Percentiles rank a stretch among this genome's conserved stretches.
Evolutionary conservation across 768 basidiomycete genomes (phyloP).

Genomic region (Harrya chromipes): DNA sequence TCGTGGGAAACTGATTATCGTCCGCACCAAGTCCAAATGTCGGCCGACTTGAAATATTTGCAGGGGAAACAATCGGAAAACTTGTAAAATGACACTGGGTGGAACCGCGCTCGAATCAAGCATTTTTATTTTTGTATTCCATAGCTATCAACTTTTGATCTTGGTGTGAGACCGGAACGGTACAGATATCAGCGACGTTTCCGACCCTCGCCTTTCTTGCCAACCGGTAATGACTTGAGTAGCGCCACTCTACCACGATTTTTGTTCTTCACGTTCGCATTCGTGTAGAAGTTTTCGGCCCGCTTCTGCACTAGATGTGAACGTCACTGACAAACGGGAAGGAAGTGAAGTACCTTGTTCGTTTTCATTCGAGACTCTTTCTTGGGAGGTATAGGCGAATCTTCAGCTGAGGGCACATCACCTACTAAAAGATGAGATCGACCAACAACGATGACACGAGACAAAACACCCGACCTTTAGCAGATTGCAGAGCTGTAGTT

Average conservation of each 20-base stretch:
- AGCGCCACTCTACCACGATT: slow-evolving; percentile 63
- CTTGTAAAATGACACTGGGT: not conserved
- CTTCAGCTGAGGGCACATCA: slow-evolving; percentile 33
- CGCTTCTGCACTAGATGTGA: slow-evolving; percentile 58
- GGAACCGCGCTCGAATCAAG: slow-evolving; percentile 1
- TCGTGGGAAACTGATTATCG: slow-evolving; percentile 40
- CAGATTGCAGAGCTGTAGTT: slow-evolving; percentile 6
- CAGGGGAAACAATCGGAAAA: slow-evolving; percentile 9
- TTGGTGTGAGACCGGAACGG: slow-evolving; percentile 6
- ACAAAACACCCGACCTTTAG: slow-evolving; percentile 21
- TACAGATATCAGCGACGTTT: slow-evolving; percentile 32
- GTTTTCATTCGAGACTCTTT: slow-evolving; percentile 89
- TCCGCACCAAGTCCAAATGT: slow-evolving; percentile 14
- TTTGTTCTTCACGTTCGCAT: slow-evolving; percentile 85
- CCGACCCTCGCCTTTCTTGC: slow-evolving; percentile 45
- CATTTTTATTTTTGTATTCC: slow-evolving; percentile 13
- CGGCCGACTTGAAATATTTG: not conserved
- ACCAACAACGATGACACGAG: not conserved
- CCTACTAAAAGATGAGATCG: slow-evolving; percentile 22
- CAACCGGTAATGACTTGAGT: slow-evolving; percentile 53
- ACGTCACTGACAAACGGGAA: not conserved
- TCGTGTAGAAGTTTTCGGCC: slow-evolving; percentile 84
- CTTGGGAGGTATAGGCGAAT: slow-evolving; percentile 31
- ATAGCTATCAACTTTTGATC: slow-evolving; percentile 6
- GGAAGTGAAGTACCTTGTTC: slow-evolving; percentile 61